phyloP scores from a whole-genome alignment of 192 early-diverging fungal genomes.

The Spinellus fusiger region DNA sequence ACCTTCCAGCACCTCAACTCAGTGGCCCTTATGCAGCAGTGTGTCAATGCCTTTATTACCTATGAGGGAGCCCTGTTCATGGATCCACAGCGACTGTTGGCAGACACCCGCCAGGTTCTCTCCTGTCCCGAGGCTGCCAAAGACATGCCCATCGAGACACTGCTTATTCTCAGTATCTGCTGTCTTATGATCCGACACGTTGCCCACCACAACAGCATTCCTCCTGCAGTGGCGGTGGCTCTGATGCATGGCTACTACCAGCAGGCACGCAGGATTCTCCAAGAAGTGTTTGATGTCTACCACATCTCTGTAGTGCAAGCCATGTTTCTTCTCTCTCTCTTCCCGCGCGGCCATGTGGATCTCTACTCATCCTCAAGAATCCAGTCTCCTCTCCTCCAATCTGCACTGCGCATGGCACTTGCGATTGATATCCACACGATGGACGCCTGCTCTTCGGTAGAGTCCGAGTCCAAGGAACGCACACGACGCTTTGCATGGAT shows the following conservation, averaged over 20 bases:
- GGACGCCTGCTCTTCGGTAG: neutral
- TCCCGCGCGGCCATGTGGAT: slow-evolving; percentile 10
- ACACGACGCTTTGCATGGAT: slow-evolving; percentile 25
- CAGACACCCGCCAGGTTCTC: neutral
- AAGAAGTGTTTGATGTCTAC: slow-evolving; percentile 24
- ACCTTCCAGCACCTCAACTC: slow-evolving; percentile 18
- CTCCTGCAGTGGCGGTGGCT: neutral
- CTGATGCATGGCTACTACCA: slow-evolving; percentile 16
- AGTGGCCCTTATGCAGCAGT: slow-evolving; percentile 21
- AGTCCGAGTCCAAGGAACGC: slow-evolving; percentile 8
- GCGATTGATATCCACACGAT: slow-evolving; percentile 16
- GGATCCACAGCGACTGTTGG: slow-evolving; percentile 3
- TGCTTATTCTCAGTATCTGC: slow-evolving; percentile 21
- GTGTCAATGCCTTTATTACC: slow-evolving; percentile 18
- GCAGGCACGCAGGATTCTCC: slow-evolving; percentile 14
- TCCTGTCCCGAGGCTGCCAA: slow-evolving; percentile 2
- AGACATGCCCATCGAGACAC: slow-evolving; percentile 5
- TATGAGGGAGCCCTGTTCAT: slow-evolving; percentile 19
- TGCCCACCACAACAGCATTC: slow-evolving; percentile 7
- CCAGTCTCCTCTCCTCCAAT: neutral
- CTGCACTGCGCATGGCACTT: slow-evolving; percentile 10
- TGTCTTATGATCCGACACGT: slow-evolving; percentile 22
- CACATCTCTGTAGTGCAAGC: slow-evolving; percentile 21
- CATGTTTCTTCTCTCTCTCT: slow-evolving; percentile 22
- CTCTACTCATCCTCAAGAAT: slow-evolving; percentile 3